Conservation (phyloP, 2,329 filamentous ascomycete genomes). For the Sporothrix curviconia region DNA sequence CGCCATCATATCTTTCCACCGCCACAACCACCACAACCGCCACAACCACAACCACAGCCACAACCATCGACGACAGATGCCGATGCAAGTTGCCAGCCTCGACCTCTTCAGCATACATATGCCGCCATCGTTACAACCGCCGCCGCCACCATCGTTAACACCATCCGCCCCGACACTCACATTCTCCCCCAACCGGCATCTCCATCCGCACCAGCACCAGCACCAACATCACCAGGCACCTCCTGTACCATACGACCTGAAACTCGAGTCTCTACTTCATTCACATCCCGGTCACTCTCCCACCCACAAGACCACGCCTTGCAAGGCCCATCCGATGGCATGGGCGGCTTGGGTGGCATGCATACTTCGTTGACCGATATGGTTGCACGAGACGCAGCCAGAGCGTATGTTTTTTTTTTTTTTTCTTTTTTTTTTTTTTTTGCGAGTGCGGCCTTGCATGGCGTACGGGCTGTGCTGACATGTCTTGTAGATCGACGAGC, state of each 20-base stretch:
- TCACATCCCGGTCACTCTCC: slow-evolving; percentile 18
- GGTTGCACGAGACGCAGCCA: slow-evolving; percentile 30
- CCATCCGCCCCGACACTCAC: not conserved
- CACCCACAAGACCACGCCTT: slow-evolving; percentile 18
- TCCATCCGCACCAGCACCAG: not conserved
- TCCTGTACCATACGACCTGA: slow-evolving; percentile 4
- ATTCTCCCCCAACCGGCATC: not conserved
- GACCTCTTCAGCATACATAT: slow-evolving; percentile 1
- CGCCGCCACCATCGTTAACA: not conserved
- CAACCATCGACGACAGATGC: not conserved
- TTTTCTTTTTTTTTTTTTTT: not conserved
- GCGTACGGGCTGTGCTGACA: not conserved
- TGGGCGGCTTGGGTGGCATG: not conserved
- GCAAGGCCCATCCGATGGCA: not conserved
- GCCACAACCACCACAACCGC: no score
- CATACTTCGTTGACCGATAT: slow-evolving; percentile 28
- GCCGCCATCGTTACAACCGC: slow-evolving; percentile 1
- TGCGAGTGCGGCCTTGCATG: no score
- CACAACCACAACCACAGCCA: no score
- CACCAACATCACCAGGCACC: not conserved
- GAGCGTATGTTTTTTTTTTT: slow-evolving; percentile 24
- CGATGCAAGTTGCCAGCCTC: not conserved
- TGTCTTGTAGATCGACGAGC: slow-evolving; percentile 25
- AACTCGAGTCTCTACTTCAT: slow-evolving; percentile 5
- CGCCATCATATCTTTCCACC: not conserved